Evolutionary conservation across 495 filamentous ascomycete genomes (phyloP), one percentile per base, ranked within the genome.

Genomic region (Apodospora peruviana): DNA sequence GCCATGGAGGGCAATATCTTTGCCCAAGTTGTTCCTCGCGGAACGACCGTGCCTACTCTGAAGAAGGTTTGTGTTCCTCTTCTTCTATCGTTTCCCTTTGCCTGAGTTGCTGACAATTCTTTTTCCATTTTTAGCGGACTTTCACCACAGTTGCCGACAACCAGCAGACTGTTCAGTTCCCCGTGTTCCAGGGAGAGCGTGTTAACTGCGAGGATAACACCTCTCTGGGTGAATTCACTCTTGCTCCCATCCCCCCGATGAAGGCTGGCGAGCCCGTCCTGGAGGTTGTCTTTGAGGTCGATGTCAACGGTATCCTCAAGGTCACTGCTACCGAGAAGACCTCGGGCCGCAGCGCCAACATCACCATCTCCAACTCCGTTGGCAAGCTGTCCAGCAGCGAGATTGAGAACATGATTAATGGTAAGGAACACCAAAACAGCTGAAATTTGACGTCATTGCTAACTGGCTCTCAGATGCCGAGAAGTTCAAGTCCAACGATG

Each of bases 1-100:
- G 94, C 94, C 60, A 99, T 97, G 94, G 93, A 97, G 77, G 93
- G 93, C 61, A 97, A 97, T 78, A 97, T 99, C 73, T 97, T 99
- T 65, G 93, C 94, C 45, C 87, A 93, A 27, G 94, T 99, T 54
- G 93, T 98, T 52, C 71, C 82, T 40, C 91, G 94, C 67, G 93
- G 91, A 38, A 80, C 88, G 63, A 95, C 91, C 12, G 90, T 96
- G 43, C 93, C 93, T 16, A 87, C 84, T 27, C 80, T 98, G 59
- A 95, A 95, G 80, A 98, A 98, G 80, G n/a, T n/a, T n/a, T n/a
- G n/a, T n/a, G n/a, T n/a, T n/a, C n/a, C n/a, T n/a, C n/a, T n/a
- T n/a, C n/a, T n/a, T n/a, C n/a, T n/a, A n/a, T n/a, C n/a, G n/a
- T n/a, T n/a, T n/a, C n/a, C n/a, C n/a, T n/a, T n/a, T n/a, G n/a